Evolutionary conservation across 1,284 basidiomycete genomes (phyloP).

Genomic region (Pseudozyma sp.): DNA sequence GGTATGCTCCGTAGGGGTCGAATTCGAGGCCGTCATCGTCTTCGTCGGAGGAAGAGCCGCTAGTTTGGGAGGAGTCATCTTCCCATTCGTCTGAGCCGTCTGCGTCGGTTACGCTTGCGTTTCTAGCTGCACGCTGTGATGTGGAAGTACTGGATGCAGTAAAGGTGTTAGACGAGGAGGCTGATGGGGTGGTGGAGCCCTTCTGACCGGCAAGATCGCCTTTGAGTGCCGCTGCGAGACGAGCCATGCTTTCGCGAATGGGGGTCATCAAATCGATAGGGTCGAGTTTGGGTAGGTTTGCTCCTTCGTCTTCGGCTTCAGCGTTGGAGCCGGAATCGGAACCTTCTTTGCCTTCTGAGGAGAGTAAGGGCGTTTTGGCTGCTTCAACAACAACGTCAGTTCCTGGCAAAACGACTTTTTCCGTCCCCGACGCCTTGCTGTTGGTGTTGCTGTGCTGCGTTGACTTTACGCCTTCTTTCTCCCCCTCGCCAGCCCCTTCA

Average conservation of each 20-base stretch:
- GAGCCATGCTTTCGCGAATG: conserved; percentile 53
- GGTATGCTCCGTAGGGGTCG: conserved; percentile 52
- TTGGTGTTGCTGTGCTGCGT: conserved; percentile 26
- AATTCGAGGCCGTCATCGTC: conserved; percentile 57
- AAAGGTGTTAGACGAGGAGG: background rate
- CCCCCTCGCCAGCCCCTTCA: conserved; percentile 7
- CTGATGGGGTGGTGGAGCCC: background rate
- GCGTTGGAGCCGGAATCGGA: conserved; percentile 14
- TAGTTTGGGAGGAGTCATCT: conserved; percentile 32
- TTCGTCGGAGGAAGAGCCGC: background rate
- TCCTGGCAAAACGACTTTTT: conserved; percentile 34
- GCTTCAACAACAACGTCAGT: conserved; percentile 39
- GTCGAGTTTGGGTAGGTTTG: conserved; percentile 23
- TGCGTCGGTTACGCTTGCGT: conserved; percentile 44
- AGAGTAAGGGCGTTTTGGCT: conserved; percentile 33
- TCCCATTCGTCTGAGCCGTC: conserved; percentile 46
- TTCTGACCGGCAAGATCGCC: conserved; percentile 20
- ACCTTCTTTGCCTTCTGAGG: conserved; percentile 13
- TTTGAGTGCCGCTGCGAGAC: conserved; percentile 44
- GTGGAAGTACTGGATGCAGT: background rate
- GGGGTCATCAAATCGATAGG: conserved; percentile 60
- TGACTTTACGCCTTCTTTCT: conserved; percentile 39
- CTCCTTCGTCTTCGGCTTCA: conserved; percentile 6
- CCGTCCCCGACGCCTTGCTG: conserved; percentile 11
- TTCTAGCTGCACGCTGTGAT: conserved; percentile 7